These are phyloP conservation scores for Wickerhamomyces silvicola DNA, from an alignment of 805 yeast genomes.

Conservation along the genomic window DNA sequence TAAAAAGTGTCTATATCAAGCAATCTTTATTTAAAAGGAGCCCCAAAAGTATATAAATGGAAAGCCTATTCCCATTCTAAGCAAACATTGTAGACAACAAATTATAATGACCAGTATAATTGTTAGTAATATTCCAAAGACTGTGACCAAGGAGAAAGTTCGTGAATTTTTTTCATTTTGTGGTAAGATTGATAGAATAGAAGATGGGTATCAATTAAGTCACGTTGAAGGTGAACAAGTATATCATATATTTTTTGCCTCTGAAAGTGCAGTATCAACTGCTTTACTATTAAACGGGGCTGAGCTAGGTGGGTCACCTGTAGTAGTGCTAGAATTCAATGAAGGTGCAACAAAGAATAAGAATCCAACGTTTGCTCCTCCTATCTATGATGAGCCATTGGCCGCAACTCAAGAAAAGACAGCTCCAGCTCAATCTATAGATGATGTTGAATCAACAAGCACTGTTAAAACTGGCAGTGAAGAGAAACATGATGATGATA, in stretches of 20 bases:
- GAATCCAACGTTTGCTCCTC: conserved; percentile 16
- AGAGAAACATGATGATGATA: conserved; percentile 41
- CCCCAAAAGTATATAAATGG: too few species aligned
- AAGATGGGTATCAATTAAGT: conserved; percentile 7
- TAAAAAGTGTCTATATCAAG: conserved; percentile 2
- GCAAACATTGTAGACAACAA: too few species aligned
- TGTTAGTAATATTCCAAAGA: conserved; percentile 47
- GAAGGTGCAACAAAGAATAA: conserved; percentile 19
- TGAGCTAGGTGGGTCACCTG: conserved; percentile 54
- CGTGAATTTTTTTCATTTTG: conserved; percentile 70
- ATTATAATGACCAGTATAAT: too few species aligned
- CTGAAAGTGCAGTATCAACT: conserved; percentile 57
- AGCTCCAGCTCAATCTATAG: conserved; percentile 1
- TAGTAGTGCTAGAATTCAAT: conserved; percentile 33
- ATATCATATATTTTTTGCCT: conserved; percentile 45
- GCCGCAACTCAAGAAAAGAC: conserved; percentile 1
- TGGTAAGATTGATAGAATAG: conserved; percentile 40
- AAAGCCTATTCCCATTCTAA: too few species aligned
- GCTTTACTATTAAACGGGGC: conserved; percentile 70
- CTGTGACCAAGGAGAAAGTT: conserved; percentile 44
- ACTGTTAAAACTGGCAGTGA: conserved; percentile 10
- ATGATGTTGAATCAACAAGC: conserved; percentile 3
- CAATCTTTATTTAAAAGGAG: neutral
- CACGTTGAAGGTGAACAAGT: conserved; percentile 9
- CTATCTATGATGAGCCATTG: conserved; percentile 7